phyloP scores from a whole-genome alignment of 176 grass and related monocot genomes.

The Luzula sylvatica region DNA sequence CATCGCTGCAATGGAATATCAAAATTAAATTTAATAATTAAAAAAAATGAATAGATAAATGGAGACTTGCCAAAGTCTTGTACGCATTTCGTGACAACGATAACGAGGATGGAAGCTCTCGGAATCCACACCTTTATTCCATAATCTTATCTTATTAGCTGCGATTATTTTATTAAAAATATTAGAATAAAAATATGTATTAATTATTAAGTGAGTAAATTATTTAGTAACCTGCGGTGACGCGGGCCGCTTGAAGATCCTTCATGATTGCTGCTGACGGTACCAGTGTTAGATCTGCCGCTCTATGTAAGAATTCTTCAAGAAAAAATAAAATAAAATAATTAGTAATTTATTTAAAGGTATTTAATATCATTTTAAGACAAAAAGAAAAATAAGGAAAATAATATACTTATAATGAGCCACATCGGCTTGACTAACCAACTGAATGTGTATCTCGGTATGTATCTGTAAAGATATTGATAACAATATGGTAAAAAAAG shows the following conservation, averaged over 20 bases:
- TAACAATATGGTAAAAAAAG: too few species aligned
- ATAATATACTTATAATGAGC: slow-evolving; percentile 75
- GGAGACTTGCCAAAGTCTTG: slow-evolving; percentile 48
- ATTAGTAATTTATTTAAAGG: slow-evolving; percentile 8
- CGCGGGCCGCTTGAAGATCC: slow-evolving; percentile 73
- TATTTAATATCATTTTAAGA: neutral
- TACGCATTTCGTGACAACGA: slow-evolving; percentile 66
- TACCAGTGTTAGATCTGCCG: slow-evolving; percentile 73
- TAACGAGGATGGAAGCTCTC: slow-evolving; percentile 88
- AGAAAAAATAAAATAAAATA: slow-evolving; percentile 4
- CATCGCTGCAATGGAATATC: slow-evolving; percentile 34
- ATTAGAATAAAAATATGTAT: neutral
- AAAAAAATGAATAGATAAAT: too few species aligned
- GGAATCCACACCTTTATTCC: slow-evolving; percentile 94
- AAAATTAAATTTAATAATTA: neutral
- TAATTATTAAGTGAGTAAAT: neutral
- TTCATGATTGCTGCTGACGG: slow-evolving; percentile 75
- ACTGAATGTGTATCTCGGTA: slow-evolving; percentile 97
- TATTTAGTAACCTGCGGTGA: slow-evolving; percentile 53
- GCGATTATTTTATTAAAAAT: slow-evolving; percentile 20
- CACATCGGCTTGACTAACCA: slow-evolving; percentile 97
- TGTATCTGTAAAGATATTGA: slow-evolving; percentile 46
- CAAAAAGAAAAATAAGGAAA: slow-evolving; percentile 4
- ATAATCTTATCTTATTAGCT: slow-evolving; percentile 96
- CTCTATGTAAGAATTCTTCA: slow-evolving; percentile 75